phyloP scores from a whole-genome alignment of 352 stramenopile genomes.

The Thalassiosira exigua region DNA sequence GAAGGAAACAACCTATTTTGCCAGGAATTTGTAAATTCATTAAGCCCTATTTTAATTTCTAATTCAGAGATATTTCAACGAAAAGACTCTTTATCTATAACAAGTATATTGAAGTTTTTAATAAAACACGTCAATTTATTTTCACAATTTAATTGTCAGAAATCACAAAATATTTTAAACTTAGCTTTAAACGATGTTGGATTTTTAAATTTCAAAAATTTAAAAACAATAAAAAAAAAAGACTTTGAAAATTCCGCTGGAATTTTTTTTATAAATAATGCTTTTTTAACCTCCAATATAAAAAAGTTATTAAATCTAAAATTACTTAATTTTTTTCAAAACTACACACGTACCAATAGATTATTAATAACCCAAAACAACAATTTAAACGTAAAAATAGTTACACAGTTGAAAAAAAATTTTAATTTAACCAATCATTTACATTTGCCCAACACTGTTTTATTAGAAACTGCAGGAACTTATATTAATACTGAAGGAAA shows the following conservation, averaged over 20 bases:
- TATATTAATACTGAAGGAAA: conserved; percentile 38
- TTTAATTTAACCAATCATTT: conserved; percentile 36
- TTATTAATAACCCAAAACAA: conserved; percentile 28
- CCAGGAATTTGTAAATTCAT: conserved; percentile 42
- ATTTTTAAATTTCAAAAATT: conserved; percentile 37
- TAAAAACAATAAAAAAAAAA: conserved; percentile 45
- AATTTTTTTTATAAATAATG: conserved; percentile 46
- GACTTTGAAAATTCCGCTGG: conserved; percentile 19
- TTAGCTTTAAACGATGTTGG: conserved; percentile 24
- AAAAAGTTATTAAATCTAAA: conserved; percentile 48
- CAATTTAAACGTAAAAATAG: conserved; percentile 40
- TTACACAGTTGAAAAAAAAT: conserved; percentile 23
- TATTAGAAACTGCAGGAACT: conserved; percentile 47
- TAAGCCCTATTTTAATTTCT: conserved; percentile 38
- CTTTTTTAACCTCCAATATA: conserved; percentile 26
- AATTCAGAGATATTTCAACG: conserved; percentile 33
- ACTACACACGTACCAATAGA: conserved; percentile 30
- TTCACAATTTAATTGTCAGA: conserved; percentile 30
- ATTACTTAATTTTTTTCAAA: conserved; percentile 46
- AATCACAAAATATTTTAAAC: conserved; percentile 47
- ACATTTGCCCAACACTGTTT: conserved; percentile 46
- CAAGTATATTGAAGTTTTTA: conserved; percentile 38
- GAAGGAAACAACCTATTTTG: conserved; percentile 59
- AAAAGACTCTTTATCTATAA: conserved; percentile 38
- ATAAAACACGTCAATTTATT: conserved; percentile 40